Evolutionary conservation across 2,329 filamentous ascomycete species (phyloP).

Genomic region (Aureobasidium sp.): DNA sequence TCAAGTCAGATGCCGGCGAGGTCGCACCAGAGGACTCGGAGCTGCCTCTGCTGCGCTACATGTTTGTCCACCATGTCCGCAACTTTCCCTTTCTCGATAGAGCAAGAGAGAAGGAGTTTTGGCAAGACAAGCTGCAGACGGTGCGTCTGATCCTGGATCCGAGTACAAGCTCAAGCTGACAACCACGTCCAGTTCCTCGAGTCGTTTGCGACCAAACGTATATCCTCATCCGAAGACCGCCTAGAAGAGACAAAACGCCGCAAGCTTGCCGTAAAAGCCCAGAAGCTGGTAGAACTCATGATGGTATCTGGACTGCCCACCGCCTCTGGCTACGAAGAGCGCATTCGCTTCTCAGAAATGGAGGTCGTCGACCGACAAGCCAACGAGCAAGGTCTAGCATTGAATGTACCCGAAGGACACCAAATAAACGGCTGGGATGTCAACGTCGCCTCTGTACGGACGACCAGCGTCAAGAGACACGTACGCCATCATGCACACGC

Average conservation of each 20-base stretch:
- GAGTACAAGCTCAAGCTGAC: neutral
- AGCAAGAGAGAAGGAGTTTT: conserved; percentile 97
- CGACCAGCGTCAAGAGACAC: conserved; percentile 73
- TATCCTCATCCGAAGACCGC: conserved; percentile 92
- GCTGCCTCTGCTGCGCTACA: conserved; percentile 85
- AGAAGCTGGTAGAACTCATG: conserved; percentile 97
- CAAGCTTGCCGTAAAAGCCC: conserved; percentile 85
- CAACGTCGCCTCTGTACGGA: conserved; percentile 84
- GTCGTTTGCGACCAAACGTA: conserved; percentile 93
- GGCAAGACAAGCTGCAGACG: conserved; percentile 95
- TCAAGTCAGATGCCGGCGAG: conserved; percentile 86
- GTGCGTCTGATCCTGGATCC: conserved; percentile 47
- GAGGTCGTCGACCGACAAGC: conserved; percentile 92
- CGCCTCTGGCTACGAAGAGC: conserved; percentile 93
- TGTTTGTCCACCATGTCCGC: conserved; percentile 95
- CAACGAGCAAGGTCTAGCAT: conserved; percentile 80
- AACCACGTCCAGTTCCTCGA: conserved; percentile 67
- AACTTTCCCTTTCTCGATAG: conserved; percentile 97
- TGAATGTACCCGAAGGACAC: conserved; percentile 84
- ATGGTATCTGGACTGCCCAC: conserved; percentile 97
- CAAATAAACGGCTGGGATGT: conserved; percentile 95
- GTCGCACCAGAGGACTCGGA: conserved; percentile 90
- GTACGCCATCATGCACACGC: conserved; percentile 88
- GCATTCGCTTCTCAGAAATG: conserved; percentile 92
- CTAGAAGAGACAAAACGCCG: conserved; percentile 91